Evolutionary conservation across 2,329 filamentous ascomycete species (phyloP), one percentile per base, ranked within the genome.

Genomic region (Fusarium brevicatenulatum): DNA sequence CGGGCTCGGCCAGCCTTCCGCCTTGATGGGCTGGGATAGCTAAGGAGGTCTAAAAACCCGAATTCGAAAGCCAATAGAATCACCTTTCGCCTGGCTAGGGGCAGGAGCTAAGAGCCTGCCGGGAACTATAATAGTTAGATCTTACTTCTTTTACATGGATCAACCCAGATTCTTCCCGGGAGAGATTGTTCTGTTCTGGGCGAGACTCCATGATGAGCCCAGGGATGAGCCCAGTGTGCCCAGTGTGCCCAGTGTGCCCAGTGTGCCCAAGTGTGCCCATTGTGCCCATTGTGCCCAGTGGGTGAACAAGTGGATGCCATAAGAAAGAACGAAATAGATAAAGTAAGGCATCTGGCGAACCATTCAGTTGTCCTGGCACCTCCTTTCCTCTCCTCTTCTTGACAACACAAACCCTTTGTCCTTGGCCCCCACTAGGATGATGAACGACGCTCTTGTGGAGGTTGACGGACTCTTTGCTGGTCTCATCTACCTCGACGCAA

Each of bases 381-480:
- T 52, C 32, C n/a, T 1, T 52, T 37, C n/a, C 49, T 37, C 32
- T 16, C 30, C 15, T 52, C 6, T 1, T 8, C 1, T 15, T 15
- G 6, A 1, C 18, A 52, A 15, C 49, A 52, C 23, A 52, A 25
- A 13, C 12, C n/a, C 8, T 37, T 0, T 34, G n/a, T 28, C 25
- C 1, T 15, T 10, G 0, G 43, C 0, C 16, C n/a, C n/a, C 49
- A 25, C 4, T 2, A 52, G 49, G 16, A 52, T 37, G 32, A 37
- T 36, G 7, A 1, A 25, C 1, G 30, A 19, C 12, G 18, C 8
- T 25, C 49, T 36, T 23, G n/a, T 34, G 32, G 32, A 36, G 23
- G 49, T 21, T 37, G 49, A 36, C 5, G 74, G 74, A 1, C 39
- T 76, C 19, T 65, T 68, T 49, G 68, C 72, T 3, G 74, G 68